phyloP scores from a whole-genome alignment of 2,329 filamentous ascomycete genomes.

The Teratosphaeriaceae sp. region DNA sequence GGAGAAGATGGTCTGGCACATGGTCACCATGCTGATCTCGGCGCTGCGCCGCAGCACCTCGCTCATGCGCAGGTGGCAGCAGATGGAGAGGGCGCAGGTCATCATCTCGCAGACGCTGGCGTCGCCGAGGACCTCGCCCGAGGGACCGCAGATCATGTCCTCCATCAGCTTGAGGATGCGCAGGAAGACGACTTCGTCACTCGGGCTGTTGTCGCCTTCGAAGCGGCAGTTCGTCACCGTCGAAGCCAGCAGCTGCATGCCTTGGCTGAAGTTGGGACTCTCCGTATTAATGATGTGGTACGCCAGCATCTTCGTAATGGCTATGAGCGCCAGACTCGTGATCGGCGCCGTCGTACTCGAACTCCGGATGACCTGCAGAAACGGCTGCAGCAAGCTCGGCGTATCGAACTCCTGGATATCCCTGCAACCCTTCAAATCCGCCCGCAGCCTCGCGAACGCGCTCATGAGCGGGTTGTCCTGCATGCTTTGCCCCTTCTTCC shows the following conservation, averaged over 20 bases:
- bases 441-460: conserved; percentile 82
- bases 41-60: conserved; percentile 85
- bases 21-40: conserved; percentile 95
- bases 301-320: conserved; percentile 92
- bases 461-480: conserved; percentile 96
- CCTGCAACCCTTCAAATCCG: conserved; percentile 80
- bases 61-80: conserved; percentile 86
- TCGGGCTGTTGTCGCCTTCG: conserved; percentile 88
- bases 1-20: conserved; percentile 98
- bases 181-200: conserved; percentile 90
- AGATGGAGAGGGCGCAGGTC: conserved; percentile 95
- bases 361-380: conserved; percentile 92
- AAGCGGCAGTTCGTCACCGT: conserved; percentile 98
- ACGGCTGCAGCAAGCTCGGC: conserved; percentile 81
- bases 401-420: conserved; percentile 86
- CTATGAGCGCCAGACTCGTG: conserved; percentile 86
- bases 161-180: conserved; percentile 98
- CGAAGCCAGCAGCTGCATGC: conserved; percentile 89
- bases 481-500: conserved; percentile 94
- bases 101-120: conserved; percentile 99
- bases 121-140: conserved; percentile 88
- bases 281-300: conserved; percentile 83
- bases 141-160: conserved; percentile 90
- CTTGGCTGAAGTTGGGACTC: conserved; percentile 81
- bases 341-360: conserved; percentile 95